These are phyloP conservation scores for Mollisiaceae sp. DNA, from an alignment of 2,329 filamentous ascomycete species.

Conservation along the genomic window DNA sequence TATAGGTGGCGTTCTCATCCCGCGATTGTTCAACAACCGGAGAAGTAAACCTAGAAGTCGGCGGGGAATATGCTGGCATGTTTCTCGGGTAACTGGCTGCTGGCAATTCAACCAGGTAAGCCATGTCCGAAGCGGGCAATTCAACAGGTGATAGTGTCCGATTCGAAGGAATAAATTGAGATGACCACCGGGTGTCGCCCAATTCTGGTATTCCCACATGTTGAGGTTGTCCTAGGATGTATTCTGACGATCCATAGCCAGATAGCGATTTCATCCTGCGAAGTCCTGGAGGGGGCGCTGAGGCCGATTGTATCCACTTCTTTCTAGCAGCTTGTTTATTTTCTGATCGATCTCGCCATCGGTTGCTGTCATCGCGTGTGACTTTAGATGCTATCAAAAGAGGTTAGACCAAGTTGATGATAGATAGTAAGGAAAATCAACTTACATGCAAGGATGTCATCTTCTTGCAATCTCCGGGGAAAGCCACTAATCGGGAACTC, in stretches of 20 bases:
- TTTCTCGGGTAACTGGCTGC: not conserved
- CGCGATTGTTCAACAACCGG: not conserved
- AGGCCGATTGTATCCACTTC: not conserved
- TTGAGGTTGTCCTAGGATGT: not conserved
- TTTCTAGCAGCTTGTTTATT: not conserved
- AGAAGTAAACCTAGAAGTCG: not conserved
- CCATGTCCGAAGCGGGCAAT: not conserved
- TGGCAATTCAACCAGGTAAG: not conserved
- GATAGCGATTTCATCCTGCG: slow-evolving; percentile 5
- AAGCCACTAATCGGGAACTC: slow-evolving; percentile 8
- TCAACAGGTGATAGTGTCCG: not conserved
- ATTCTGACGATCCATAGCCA: not conserved
- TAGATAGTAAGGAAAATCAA: not conserved
- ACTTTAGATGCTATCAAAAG: not conserved
- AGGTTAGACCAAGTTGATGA: not conserved
- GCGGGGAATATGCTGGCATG: not conserved
- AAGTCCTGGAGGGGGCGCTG: not conserved
- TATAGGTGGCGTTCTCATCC: too few relatives aligned
- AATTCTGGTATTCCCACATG: not conserved
- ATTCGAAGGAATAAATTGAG: not conserved
- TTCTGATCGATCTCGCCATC: slow-evolving; percentile 2
- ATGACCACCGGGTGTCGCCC: not conserved
- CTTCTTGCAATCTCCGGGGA: slow-evolving; percentile 2
- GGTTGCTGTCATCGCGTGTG: not conserved
- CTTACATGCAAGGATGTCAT: not conserved